These are phyloP conservation scores for Lodderomyces beijingensis DNA, from an alignment of 1,139 yeast species.

Conservation along the genomic window DNA sequence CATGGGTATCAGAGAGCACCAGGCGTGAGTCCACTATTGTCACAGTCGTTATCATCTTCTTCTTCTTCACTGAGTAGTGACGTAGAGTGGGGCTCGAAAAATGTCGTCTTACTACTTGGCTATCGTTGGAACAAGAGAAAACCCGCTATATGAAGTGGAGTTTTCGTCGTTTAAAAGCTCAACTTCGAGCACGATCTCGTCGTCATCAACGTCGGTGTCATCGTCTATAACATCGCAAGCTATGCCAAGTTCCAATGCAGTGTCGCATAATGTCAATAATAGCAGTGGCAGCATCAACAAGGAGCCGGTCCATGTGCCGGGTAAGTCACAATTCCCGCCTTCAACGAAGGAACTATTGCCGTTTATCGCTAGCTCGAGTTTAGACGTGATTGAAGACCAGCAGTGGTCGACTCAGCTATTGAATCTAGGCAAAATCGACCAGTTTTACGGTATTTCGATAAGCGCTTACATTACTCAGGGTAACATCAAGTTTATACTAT, in stretches of 20 bases:
- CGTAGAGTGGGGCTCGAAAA: no score
- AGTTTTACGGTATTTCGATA: slow-evolving; percentile 74
- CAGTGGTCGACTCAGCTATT: slow-evolving; percentile 73
- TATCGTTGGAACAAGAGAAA: slow-evolving; percentile 81
- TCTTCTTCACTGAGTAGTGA: no score
- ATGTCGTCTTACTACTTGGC: slow-evolving; percentile 88
- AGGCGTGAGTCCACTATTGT: no score
- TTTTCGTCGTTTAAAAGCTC: slow-evolving; percentile 62
- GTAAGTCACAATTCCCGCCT: slow-evolving; percentile 63
- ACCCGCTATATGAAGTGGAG: slow-evolving; percentile 84
- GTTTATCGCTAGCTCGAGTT: slow-evolving; percentile 79
- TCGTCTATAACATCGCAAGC: background rate
- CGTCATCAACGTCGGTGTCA: slow-evolving; percentile 12
- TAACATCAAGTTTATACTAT: slow-evolving; percentile 72
- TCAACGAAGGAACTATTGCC: slow-evolving; percentile 80
- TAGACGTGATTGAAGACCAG: slow-evolving; percentile 83
- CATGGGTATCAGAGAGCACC: no score
- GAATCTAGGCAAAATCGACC: slow-evolving; percentile 75
- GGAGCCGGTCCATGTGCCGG: slow-evolving; percentile 44
- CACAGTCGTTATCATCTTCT: no score
- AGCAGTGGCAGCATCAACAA: no score
- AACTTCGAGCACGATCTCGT: slow-evolving; percentile 9
- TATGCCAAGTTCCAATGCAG: background rate
- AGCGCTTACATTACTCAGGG: slow-evolving; percentile 89
- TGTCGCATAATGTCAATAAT: slow-evolving; percentile 18